Evolutionary conservation across 768 basidiomycete species (phyloP), one percentile per base, ranked within the genome.

Genomic region (Pisolithus sp.): DNA sequence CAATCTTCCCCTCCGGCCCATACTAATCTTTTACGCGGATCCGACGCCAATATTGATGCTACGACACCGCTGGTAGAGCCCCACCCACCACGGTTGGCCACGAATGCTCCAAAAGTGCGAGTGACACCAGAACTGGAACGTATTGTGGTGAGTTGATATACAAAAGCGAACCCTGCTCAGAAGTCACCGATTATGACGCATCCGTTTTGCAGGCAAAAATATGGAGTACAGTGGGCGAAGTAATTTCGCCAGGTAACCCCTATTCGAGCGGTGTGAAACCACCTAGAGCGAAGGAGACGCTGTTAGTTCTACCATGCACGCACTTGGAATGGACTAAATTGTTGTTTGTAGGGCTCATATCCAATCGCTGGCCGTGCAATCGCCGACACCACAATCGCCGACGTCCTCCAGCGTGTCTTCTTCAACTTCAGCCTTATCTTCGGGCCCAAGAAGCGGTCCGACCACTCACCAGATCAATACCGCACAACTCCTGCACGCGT

Each of bases 401-500:
- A 73, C 77, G 12, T 71, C 77, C 0, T 80, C 83, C 8, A 75
- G 71, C 48, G 64, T 77, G 26, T 82, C 83, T 5, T 78, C 74
- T n/a, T 53, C 71, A 20, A 59, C 73, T 10, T 55, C 66, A 10
- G 64, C 71, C 10, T 57, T 67, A n/a, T 55, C 60, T 12, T 34
- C 46, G 4, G 31, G 31, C 31, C 5, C 28, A 6, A 31, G 10
- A n/a, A 53, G 59, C n/a, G 64, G 67, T 10, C 79, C 80, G 1
- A 82, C 82, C 5, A 67, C 77, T 24, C 86, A 89, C 58, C 86
- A 89, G 59, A 76, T 89, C 12, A 72, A 86, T 54, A 88, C 79
- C 3, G 86, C 86, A 4, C 75, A 81, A 59, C 70, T 91, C 42
- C 73, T 90, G 12, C 72, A 82, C 43, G 68, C 76, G 18, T 72